phyloP scores from a whole-genome alignment of 2,329 filamentous ascomycete species.

The Diaporthe sp. region DNA sequence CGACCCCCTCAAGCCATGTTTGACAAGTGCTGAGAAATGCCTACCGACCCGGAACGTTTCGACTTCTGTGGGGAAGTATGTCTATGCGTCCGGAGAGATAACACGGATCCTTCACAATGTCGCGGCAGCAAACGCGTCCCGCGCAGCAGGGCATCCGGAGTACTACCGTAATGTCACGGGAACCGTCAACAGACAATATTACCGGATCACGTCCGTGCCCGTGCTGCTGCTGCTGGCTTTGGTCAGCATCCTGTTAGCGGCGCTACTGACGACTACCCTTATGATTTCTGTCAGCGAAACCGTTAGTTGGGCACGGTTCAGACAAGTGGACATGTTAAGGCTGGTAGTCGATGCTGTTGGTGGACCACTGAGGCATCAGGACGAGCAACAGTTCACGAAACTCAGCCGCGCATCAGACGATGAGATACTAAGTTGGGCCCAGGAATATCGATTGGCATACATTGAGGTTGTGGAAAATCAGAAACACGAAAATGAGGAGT shows the following conservation, averaged over 20 bases:
- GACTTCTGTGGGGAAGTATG: background rate
- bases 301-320: background rate
- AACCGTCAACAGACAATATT: background rate
- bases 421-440: background rate
- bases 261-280: background rate
- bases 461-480: background rate
- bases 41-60: background rate
- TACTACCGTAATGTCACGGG: background rate
- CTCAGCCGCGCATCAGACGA: background rate
- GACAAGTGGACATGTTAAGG: background rate
- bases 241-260: background rate
- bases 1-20: background rate
- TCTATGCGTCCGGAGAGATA: background rate
- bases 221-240: background rate
- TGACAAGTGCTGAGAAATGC: background rate
- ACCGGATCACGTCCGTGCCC: background rate
- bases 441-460: background rate
- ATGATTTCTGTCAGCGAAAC: background rate
- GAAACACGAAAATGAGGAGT: background rate
- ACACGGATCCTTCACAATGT: background rate
- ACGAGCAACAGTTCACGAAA: background rate
- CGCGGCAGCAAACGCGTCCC: background rate
- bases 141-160: background rate
- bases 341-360: background rate
- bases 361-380: background rate